Evolutionary conservation across 345 rosid species (phyloP).

Genomic region (Lepidium aucheri): DNA sequence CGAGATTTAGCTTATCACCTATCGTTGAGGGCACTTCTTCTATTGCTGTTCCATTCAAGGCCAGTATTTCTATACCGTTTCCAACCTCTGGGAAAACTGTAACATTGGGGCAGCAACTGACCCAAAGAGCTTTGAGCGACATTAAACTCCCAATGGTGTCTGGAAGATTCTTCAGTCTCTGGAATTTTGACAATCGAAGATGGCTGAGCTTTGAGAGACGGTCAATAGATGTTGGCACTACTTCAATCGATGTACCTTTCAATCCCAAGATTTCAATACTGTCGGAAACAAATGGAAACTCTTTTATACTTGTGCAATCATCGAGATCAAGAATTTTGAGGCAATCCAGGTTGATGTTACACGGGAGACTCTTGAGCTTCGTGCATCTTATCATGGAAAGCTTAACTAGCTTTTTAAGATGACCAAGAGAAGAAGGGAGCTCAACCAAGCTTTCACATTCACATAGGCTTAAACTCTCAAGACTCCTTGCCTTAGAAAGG

Average conservation of each 20-base stretch:
- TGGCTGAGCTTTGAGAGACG: neutral
- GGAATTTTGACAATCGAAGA: constrained; percentile 8
- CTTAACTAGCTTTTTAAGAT: constrained; percentile 11
- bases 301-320: constrained; percentile 13
- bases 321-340: neutral
- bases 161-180: constrained; percentile 19
- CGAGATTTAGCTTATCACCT: constrained; percentile 2
- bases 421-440: constrained; percentile 9
- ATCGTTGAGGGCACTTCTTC: constrained; percentile 14
- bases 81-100: constrained; percentile 11
- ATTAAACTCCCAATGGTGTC: constrained; percentile 1
- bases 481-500: constrained; percentile 12
- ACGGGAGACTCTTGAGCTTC: constrained; percentile 13
- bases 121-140: constrained; percentile 4
- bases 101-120: constrained; percentile 3
- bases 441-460: constrained; percentile 14
- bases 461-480: constrained; percentile 5
- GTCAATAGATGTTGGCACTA: constrained; percentile 3
- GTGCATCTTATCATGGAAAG: constrained; percentile 6
- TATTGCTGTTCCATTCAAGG: neutral
- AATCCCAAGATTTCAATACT: constrained; percentile 5
- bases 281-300: constrained; percentile 14
- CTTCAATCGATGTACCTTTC: constrained; percentile 4
- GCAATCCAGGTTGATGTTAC: neutral
- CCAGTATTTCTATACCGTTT: neutral